phyloP scores from a whole-genome alignment of 1,284 basidiomycete genomes.

The Peniophora sp. region DNA sequence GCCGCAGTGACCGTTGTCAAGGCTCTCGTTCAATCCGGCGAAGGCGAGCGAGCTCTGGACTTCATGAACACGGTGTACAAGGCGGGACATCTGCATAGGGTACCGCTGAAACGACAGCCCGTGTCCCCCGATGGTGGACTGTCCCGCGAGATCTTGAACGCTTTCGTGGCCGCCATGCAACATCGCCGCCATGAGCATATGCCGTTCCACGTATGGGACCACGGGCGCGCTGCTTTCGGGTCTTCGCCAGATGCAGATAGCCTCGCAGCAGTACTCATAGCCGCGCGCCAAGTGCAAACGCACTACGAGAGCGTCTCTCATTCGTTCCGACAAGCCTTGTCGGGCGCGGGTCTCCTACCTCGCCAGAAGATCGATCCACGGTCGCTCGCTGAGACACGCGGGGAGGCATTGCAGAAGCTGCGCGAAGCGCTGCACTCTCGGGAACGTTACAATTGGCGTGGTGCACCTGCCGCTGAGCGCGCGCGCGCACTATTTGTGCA shows the following conservation, averaged over 20 bases:
- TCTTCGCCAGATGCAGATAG: background rate
- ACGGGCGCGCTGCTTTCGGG: background rate
- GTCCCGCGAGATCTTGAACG: background rate
- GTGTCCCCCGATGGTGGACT: background rate
- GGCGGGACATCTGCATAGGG: background rate
- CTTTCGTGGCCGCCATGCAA: background rate
- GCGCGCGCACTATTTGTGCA: background rate
- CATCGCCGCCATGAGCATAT: background rate
- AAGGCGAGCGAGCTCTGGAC: background rate
- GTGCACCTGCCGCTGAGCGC: background rate
- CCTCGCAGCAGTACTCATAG: background rate
- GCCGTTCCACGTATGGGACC: background rate
- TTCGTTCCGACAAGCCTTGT: background rate
- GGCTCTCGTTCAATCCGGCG: background rate
- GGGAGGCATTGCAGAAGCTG: background rate
- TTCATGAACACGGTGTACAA: background rate
- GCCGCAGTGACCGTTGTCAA: background rate
- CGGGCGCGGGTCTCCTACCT: background rate
- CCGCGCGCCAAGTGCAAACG: background rate
- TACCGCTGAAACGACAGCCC: background rate
- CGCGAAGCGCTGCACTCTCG: background rate
- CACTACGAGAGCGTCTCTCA: background rate
- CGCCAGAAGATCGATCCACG: background rate
- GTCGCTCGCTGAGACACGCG: background rate
- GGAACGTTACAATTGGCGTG: background rate